Evolutionary conservation across 2,329 filamentous ascomycete species (phyloP).

Genomic region (Penicillium oxalicum): DNA sequence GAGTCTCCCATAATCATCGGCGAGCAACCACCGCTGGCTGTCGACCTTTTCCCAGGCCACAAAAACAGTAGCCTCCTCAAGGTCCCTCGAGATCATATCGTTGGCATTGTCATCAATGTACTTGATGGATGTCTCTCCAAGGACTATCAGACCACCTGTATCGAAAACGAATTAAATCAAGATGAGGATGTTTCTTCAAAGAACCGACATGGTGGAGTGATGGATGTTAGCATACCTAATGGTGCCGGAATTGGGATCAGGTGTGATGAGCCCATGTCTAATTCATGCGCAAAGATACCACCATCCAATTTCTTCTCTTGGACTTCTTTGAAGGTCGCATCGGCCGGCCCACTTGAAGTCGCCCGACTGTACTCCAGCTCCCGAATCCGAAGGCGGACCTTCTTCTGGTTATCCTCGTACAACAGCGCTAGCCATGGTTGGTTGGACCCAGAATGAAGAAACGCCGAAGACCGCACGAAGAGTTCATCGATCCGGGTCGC

Average conservation of each 20-base stretch:
- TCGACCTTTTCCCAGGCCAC: constrained; percentile 88
- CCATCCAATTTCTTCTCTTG: constrained; percentile 31
- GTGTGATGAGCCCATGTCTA: constrained; percentile 57
- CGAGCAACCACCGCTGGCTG: constrained; percentile 74
- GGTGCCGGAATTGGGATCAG: constrained; percentile 57
- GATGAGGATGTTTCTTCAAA: background rate
- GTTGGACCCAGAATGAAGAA: constrained; percentile 51
- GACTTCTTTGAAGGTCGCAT: constrained; percentile 50
- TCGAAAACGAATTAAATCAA: background rate
- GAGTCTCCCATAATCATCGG: constrained; percentile 82
- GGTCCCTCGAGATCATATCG: constrained; percentile 56
- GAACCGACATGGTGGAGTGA: no score
- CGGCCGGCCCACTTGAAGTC: constrained; percentile 41
- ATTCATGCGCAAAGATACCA: constrained; percentile 42
- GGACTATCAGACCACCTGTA: constrained; percentile 63
- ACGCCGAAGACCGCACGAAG: constrained; percentile 60
- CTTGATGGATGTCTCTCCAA: constrained; percentile 73
- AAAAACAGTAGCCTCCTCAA: constrained; percentile 75
- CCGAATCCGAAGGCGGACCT: constrained; percentile 50
- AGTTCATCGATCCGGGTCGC: constrained; percentile 61
- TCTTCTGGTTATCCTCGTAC: constrained; percentile 57
- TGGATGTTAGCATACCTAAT: constrained; percentile 35
- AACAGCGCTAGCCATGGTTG: constrained; percentile 59
- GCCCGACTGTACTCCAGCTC: constrained; percentile 49
- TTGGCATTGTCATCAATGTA: constrained; percentile 78